phyloP scores from a whole-genome alignment of 139 green algal species.

The Micractinium sp. region DNA sequence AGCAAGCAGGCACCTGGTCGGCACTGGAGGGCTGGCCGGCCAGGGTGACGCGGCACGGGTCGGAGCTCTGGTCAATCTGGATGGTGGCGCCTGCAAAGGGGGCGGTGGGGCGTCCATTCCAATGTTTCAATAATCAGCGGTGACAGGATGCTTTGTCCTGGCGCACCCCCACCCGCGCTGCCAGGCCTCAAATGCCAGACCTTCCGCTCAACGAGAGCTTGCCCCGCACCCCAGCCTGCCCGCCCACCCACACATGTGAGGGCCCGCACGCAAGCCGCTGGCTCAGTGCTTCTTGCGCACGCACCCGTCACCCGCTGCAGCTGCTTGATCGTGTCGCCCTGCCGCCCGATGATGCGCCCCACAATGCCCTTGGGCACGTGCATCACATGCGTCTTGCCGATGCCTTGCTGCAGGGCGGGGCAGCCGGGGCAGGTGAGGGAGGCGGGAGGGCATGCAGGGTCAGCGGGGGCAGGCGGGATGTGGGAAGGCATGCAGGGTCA shows the following conservation, averaged over 20 bases:
- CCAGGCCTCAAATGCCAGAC: neutral
- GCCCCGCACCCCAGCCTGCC: neutral
- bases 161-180: neutral
- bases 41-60: slow-evolving; percentile 90
- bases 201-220: neutral
- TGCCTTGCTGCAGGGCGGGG: slow-evolving; percentile 29
- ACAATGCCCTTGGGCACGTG: slow-evolving; percentile 77
- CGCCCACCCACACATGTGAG: neutral
- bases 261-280: neutral
- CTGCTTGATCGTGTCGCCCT: slow-evolving; percentile 93
- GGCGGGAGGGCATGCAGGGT: neutral
- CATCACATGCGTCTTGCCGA: slow-evolving; percentile 40
- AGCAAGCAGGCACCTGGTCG: slow-evolving; percentile 23
- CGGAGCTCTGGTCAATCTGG: slow-evolving; percentile 55
- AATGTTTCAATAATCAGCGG: neutral
- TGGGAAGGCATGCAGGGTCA: neutral
- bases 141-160: neutral
- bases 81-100: slow-evolving; percentile 76
- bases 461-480: neutral
- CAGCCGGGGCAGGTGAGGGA: neutral
- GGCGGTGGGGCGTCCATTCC: neutral
- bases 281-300: neutral
- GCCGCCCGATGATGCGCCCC: slow-evolving; percentile 93
- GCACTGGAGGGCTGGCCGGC: slow-evolving; percentile 65
- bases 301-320: slow-evolving; percentile 51